phyloP scores from a whole-genome alignment of 441 rosid genomes.

The Bruguiera hainesii region DNA sequence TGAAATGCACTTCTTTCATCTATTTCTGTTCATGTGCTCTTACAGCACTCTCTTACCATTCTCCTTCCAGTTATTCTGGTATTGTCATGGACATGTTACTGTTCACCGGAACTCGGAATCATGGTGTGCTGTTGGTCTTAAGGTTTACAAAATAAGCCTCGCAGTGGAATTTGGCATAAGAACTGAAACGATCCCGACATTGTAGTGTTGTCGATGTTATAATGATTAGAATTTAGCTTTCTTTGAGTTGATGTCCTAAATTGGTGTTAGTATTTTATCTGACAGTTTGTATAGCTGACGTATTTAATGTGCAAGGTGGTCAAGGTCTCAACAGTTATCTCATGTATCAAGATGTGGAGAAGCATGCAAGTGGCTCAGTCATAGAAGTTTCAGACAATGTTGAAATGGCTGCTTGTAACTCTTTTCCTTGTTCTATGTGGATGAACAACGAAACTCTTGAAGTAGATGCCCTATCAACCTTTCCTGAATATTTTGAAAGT shows the following conservation, averaged over 20 bases:
- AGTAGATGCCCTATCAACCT: slow-evolving; percentile 31
- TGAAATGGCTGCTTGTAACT: slow-evolving; percentile 22
- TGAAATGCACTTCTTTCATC: no score
- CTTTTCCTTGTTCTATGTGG: slow-evolving; percentile 31
- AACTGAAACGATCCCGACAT: no score
- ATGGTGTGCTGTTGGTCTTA: no score
- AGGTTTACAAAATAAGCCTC: no score
- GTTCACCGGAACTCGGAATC: no score
- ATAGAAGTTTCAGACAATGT: slow-evolving; percentile 16
- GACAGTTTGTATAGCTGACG: slow-evolving; percentile 11
- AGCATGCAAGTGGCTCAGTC: slow-evolving; percentile 17
- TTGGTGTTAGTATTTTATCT: slow-evolving; percentile 3
- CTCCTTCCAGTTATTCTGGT: no score
- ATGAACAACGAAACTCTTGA: slow-evolving; percentile 23
- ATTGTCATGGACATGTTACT: no score
- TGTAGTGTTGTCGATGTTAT: background rate
- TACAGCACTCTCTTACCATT: no score
- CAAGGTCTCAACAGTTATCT: slow-evolving; percentile 19
- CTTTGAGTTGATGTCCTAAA: background rate
- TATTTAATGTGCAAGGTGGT: slow-evolving; percentile 22
- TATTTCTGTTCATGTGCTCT: no score
- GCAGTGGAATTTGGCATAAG: no score
- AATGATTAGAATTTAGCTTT: background rate
- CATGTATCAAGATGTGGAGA: slow-evolving; percentile 25
- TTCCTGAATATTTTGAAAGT: slow-evolving; percentile 41